phyloP scores from a whole-genome alignment of 2,329 filamentous ascomycete species.

The Ophiostoma novo-ulmi region DNA sequence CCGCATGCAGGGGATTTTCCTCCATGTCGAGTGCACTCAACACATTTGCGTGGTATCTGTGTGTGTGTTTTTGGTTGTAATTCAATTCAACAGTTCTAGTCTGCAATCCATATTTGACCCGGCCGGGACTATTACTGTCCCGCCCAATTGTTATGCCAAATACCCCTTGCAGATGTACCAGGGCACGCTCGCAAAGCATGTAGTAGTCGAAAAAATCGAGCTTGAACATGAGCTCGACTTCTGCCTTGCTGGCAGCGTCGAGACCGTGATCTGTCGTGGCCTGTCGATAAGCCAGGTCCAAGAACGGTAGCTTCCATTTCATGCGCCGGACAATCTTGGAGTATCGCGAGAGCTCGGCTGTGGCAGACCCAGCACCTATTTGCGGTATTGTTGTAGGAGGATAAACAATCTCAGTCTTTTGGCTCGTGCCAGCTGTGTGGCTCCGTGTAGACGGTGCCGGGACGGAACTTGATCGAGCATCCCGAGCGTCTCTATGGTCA shows the following conservation, averaged over 20 bases:
- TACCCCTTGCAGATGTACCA: constrained; percentile 61
- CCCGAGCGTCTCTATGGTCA: constrained; percentile 5
- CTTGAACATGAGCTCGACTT: constrained; percentile 66
- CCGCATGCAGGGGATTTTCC: constrained; percentile 50
- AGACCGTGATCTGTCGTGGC: constrained; percentile 33
- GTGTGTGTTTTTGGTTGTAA: constrained; percentile 24
- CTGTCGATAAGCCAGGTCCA: constrained; percentile 52
- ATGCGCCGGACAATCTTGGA: constrained; percentile 56
- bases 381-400: not conserved
- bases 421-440: not conserved
- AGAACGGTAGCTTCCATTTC: constrained; percentile 59
- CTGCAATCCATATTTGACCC: not conserved
- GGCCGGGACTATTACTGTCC: not conserved
- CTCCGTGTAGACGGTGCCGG: constrained; percentile 11
- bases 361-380: constrained; percentile 17
- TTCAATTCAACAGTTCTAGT: not conserved
- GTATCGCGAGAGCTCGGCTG: constrained; percentile 50
- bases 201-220: constrained; percentile 76
- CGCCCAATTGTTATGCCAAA: constrained; percentile 51
- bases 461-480: constrained; percentile 23
- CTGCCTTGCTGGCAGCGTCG: constrained; percentile 34
- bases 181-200: constrained; percentile 63
- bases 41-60: constrained; percentile 64
- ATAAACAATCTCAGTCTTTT: not conserved
- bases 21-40: constrained; percentile 55